A percentile compares a stretch with the other conserved stretches of the same genome.
phyloP scores from a whole-genome alignment of 768 basidiomycete genomes.

The Ramaria sp. region DNA sequence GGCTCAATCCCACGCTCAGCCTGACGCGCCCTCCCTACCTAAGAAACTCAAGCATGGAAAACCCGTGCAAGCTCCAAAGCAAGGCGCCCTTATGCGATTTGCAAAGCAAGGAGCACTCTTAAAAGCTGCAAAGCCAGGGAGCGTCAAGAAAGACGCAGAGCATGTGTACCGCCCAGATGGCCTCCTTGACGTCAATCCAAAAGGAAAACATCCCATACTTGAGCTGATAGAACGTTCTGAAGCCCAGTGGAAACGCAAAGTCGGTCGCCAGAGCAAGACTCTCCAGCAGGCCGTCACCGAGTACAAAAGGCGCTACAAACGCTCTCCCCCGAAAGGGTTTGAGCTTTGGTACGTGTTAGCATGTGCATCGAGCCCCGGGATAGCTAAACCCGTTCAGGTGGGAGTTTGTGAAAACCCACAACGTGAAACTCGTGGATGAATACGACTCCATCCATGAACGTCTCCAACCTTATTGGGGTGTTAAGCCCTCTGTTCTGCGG shows the following conservation, averaged over 20 bases:
- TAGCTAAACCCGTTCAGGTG: conserved; percentile 23
- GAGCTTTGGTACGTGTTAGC: conserved; percentile 30
- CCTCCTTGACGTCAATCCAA: conserved; percentile 25
- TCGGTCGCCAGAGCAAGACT: conserved; percentile 26
- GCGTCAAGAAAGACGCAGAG: conserved; percentile 14
- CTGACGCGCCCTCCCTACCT: neutral
- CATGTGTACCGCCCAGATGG: conserved; percentile 22
- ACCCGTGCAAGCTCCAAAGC: neutral
- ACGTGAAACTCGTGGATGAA: conserved; percentile 42
- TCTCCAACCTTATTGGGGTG: conserved; percentile 34
- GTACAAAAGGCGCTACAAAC: conserved; percentile 27
- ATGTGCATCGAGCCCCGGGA: neutral
- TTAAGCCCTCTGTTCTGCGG: conserved; percentile 24
- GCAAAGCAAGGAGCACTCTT: neutral
- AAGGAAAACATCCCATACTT: conserved; percentile 33
- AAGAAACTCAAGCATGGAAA: neutral
- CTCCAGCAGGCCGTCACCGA: conserved; percentile 29
- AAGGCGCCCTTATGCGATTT: neutral
- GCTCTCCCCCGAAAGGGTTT: conserved; percentile 33
- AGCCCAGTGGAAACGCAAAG: conserved; percentile 28
- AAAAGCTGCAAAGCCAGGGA: neutral
- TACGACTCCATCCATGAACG: conserved; percentile 40
- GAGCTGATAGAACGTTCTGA: conserved; percentile 31
- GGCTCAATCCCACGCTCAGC: neutral
- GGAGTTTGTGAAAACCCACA: conserved; percentile 32